phyloP scores from a whole-genome alignment of 2,329 filamentous ascomycete genomes.

The Biscogniauxia mediterranea region DNA sequence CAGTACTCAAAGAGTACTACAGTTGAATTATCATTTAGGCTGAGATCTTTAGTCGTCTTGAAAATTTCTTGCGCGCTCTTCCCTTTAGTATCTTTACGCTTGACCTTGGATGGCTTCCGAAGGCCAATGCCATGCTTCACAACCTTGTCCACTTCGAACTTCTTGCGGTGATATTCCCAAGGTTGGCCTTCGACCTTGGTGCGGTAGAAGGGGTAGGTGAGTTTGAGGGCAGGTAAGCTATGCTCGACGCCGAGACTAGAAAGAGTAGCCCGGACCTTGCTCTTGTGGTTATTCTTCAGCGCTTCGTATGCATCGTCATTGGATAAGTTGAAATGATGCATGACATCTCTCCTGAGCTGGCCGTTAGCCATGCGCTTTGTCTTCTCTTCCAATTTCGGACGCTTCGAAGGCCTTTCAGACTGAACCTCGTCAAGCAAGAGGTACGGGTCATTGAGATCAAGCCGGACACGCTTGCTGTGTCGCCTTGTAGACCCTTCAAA shows the following conservation, averaged over 20 bases:
- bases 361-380: conserved; percentile 67
- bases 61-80: conserved; percentile 78
- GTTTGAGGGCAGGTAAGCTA: conserved; percentile 82
- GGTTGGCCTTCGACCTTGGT: conserved; percentile 76
- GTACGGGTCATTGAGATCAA: conserved; percentile 86
- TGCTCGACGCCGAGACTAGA: conserved; percentile 93
- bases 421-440: conserved; percentile 80
- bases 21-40: conserved; percentile 83
- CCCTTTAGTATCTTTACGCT: conserved; percentile 79
- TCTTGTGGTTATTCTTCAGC: conserved; percentile 94
- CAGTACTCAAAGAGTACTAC: conserved; percentile 92
- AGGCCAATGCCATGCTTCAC: conserved; percentile 30
- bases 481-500: conserved; percentile 71
- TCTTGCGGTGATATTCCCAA: conserved; percentile 62
- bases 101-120: conserved; percentile 63
- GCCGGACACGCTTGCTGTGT: conserved; percentile 72
- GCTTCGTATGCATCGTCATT: conserved; percentile 96
- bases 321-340: conserved; percentile 87
- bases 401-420: conserved; percentile 60
- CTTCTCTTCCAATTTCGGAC: conserved; percentile 53
- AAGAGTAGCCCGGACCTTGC: conserved; percentile 89
- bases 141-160: conserved; percentile 65
- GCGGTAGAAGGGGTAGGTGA: conserved; percentile 96
- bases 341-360: conserved; percentile 69
- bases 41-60: conserved; percentile 75